phyloP scores from a whole-genome alignment of 257 asterid genomes.

The Osmanthus fragrans region DNA sequence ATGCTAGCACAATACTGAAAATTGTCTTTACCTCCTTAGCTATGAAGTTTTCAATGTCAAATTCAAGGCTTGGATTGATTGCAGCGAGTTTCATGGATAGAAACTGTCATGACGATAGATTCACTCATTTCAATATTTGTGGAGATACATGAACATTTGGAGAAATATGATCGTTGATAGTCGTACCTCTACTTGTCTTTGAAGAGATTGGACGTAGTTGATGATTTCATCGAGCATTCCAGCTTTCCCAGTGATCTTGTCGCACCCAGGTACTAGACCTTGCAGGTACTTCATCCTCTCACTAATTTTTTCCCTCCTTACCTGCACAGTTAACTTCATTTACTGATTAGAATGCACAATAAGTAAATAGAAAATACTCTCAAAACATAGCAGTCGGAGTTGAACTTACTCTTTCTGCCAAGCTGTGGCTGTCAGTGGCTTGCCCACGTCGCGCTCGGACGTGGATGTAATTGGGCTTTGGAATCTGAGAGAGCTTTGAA shows the following conservation, averaged over 20 bases:
- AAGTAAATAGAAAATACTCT: neutral
- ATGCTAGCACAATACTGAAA: neutral
- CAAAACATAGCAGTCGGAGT: neutral
- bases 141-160: neutral
- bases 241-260: slow-evolving; percentile 86
- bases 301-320: slow-evolving; percentile 88
- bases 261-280: slow-evolving; percentile 93
- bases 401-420: slow-evolving; percentile 86
- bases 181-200: slow-evolving; percentile 92
- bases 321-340: slow-evolving; percentile 39
- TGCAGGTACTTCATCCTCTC: slow-evolving; percentile 90
- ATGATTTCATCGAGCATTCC: slow-evolving; percentile 95
- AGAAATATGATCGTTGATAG: neutral
- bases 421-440: slow-evolving; percentile 98
- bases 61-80: slow-evolving; percentile 62
- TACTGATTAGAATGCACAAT: neutral
- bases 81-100: slow-evolving; percentile 90
- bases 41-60: slow-evolving; percentile 49
- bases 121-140: slow-evolving; percentile 1
- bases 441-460: slow-evolving; percentile 97
- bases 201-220: slow-evolving; percentile 93
- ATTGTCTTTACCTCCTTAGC: slow-evolving; percentile 60
- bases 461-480: slow-evolving; percentile 79
- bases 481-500: slow-evolving; percentile 52
- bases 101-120: slow-evolving; percentile 51